phyloP scores from a whole-genome alignment of 1,139 yeast genomes.

The Fermentozyma sake region DNA sequence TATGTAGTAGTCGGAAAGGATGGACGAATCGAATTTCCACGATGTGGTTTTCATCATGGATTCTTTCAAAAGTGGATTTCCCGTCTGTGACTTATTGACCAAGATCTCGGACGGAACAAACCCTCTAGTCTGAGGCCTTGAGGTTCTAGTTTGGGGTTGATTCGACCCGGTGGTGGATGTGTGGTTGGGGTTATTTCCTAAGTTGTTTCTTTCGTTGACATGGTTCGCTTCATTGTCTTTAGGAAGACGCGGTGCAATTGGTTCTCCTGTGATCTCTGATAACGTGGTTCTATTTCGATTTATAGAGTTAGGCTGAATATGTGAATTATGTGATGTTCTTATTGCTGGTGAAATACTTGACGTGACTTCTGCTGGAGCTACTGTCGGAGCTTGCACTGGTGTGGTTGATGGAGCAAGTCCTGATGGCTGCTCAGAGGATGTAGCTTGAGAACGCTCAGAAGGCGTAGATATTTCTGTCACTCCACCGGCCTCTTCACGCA shows the following conservation, averaged over 20 bases:
- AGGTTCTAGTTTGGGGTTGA: background rate
- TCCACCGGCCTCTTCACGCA: slow-evolving; percentile 33
- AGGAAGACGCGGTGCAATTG: slow-evolving; percentile 1
- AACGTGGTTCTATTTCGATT: no score
- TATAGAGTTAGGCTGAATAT: no score
- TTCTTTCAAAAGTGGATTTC: slow-evolving; percentile 38
- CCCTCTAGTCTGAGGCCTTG: slow-evolving; percentile 1
- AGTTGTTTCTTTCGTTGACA: background rate
- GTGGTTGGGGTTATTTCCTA: background rate
- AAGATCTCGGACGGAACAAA: slow-evolving; percentile 22
- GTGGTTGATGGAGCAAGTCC: slow-evolving; percentile 1
- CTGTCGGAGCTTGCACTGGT: background rate
- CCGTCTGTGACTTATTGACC: slow-evolving; percentile 36
- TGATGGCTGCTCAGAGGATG: slow-evolving; percentile 1
- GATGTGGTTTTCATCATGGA: slow-evolving; percentile 36
- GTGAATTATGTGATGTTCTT: no score
- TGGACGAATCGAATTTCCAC: slow-evolving; percentile 32
- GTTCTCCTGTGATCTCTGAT: background rate
- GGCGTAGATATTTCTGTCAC: background rate
- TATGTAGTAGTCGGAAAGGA: slow-evolving; percentile 61
- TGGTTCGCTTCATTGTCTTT: background rate
- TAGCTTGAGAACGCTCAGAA: background rate
- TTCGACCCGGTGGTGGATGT: slow-evolving; percentile 1
- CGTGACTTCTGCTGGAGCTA: background rate
- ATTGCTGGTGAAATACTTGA: background rate